phyloP scores from a whole-genome alignment of 768 basidiomycete species.

The Mycena indigotica region DNA sequence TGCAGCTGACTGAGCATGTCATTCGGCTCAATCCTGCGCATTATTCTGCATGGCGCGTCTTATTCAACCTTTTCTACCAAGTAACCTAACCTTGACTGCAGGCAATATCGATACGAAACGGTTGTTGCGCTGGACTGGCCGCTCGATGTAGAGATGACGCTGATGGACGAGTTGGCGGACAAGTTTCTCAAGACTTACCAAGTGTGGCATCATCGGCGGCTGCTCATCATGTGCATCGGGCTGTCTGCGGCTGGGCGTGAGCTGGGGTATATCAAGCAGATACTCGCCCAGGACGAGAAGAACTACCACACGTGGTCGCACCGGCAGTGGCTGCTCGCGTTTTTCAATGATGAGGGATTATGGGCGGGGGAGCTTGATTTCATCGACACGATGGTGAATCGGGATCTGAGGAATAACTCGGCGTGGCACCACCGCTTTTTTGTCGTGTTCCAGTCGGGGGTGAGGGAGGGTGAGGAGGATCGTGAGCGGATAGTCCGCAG shows the following conservation, averaged over 20 bases:
- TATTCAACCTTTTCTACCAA: not conserved
- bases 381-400: constrained; percentile 64
- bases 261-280: constrained; percentile 75
- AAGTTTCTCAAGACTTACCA: constrained; percentile 93
- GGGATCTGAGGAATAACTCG: constrained; percentile 92
- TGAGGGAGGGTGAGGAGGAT: constrained; percentile 63
- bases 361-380: constrained; percentile 80
- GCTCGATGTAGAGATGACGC: constrained; percentile 72
- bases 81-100: constrained; percentile 32
- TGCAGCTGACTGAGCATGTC: constrained; percentile 85
- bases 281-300: constrained; percentile 80
- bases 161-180: constrained; percentile 88
- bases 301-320: constrained; percentile 99
- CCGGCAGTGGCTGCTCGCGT: constrained; percentile 89
- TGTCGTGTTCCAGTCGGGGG: constrained; percentile 72
- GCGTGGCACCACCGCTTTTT: constrained; percentile 98
- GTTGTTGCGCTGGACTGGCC: constrained; percentile 67
- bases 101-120: constrained; percentile 95
- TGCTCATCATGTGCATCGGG: constrained; percentile 74
- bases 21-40: constrained; percentile 94
- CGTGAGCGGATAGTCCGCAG: constrained; percentile 58
- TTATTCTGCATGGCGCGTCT: constrained; percentile 86
- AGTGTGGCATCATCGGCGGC: constrained; percentile 93
- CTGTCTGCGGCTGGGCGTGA: constrained; percentile 62
- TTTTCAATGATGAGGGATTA: constrained; percentile 73